phyloP scores from a whole-genome alignment of 2,329 filamentous ascomycete species.

The Trichophyton schoenleinii region DNA sequence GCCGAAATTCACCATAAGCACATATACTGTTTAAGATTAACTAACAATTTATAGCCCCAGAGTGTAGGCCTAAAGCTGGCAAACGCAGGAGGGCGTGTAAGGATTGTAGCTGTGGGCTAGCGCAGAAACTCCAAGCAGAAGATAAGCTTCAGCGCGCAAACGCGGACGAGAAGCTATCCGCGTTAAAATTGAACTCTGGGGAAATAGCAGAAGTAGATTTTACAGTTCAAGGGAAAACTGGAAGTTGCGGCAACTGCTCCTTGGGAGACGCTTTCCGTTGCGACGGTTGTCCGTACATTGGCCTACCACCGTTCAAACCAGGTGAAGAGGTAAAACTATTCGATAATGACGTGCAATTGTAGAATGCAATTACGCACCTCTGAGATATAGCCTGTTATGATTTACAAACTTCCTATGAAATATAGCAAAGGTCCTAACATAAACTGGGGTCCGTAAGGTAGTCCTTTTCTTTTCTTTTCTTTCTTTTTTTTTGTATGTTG shows the following conservation, averaged over 20 bases:
- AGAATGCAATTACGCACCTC: constrained; percentile 4
- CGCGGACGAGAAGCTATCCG: constrained; percentile 46
- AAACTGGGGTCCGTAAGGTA: neutral
- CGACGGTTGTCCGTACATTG: constrained; percentile 68
- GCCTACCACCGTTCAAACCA: constrained; percentile 89
- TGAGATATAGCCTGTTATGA: neutral
- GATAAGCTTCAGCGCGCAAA: constrained; percentile 55
- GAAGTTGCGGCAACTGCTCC: constrained; percentile 87
- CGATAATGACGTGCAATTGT: constrained; percentile 78
- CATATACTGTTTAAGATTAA: neutral
- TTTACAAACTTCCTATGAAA: neutral
- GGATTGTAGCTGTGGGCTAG: constrained; percentile 91
- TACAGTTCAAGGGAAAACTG: constrained; percentile 92
- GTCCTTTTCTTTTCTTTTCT: neutral
- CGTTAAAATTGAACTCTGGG: constrained; percentile 55
- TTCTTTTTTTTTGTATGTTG: neutral
- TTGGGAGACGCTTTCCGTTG: constrained; percentile 81
- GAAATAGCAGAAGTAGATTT: constrained; percentile 90
- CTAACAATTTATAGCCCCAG: constrained; percentile 46
- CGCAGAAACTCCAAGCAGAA: constrained; percentile 73
- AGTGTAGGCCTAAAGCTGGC: constrained; percentile 75
- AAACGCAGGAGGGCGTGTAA: constrained; percentile 92
- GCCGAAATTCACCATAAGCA: constrained; percentile 17
- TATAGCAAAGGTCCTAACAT: neutral
- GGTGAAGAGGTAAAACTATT: constrained; percentile 84